A percentile compares a stretch with the other conserved stretches of the same genome.
Evolutionary conservation across 2,329 filamentous ascomycete genomes (phyloP).

Genomic region (Arthroderma uncinatum): DNA sequence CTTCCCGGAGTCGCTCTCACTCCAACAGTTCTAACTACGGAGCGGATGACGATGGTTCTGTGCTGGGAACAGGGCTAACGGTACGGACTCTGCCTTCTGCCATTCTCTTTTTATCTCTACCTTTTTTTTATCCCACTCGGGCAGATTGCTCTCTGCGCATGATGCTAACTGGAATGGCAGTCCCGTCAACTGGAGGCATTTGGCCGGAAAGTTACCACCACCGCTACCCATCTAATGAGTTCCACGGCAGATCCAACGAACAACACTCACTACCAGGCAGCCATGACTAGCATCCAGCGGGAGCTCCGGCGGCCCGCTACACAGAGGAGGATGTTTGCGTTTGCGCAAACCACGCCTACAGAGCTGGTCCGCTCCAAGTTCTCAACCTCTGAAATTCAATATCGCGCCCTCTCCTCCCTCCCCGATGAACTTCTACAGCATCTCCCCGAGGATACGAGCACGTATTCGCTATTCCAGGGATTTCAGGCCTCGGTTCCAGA

Average conservation of each 20-base stretch:
- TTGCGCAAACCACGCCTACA: slow-evolving; percentile 82
- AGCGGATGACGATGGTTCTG: slow-evolving; percentile 31
- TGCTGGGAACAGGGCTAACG: slow-evolving; percentile 40
- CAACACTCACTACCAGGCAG: slow-evolving; percentile 62
- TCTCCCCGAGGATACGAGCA: slow-evolving; percentile 74
- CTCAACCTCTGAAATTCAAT: slow-evolving; percentile 84
- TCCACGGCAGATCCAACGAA: slow-evolving; percentile 43
- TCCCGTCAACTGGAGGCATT: slow-evolving; percentile 84
- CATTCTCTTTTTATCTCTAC: slow-evolving; percentile 8
- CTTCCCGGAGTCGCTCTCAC: slow-evolving; percentile 36
- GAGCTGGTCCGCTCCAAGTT: slow-evolving; percentile 87
- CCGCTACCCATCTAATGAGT: slow-evolving; percentile 78
- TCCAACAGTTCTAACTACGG: slow-evolving; percentile 29
- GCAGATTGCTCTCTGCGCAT: slow-evolving; percentile 1
- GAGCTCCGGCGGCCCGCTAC: slow-evolving; percentile 73
- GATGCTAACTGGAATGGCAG: slow-evolving; percentile 35
- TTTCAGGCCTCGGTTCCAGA: slow-evolving; percentile 87
- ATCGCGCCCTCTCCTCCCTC: slow-evolving; percentile 76
- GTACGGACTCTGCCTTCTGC: slow-evolving; percentile 26
- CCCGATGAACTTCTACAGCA: slow-evolving; percentile 82
- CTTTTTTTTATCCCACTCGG: too few relatives aligned
- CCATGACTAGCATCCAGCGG: slow-evolving; percentile 79
- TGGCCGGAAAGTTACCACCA: slow-evolving; percentile 86
- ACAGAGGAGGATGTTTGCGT: slow-evolving; percentile 82
- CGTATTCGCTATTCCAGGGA: slow-evolving; percentile 90